These are phyloP conservation scores for Plasmodium vivax DNA, from an alignment of 169 alveolate genomes.

Conservation along the genomic window DNA sequence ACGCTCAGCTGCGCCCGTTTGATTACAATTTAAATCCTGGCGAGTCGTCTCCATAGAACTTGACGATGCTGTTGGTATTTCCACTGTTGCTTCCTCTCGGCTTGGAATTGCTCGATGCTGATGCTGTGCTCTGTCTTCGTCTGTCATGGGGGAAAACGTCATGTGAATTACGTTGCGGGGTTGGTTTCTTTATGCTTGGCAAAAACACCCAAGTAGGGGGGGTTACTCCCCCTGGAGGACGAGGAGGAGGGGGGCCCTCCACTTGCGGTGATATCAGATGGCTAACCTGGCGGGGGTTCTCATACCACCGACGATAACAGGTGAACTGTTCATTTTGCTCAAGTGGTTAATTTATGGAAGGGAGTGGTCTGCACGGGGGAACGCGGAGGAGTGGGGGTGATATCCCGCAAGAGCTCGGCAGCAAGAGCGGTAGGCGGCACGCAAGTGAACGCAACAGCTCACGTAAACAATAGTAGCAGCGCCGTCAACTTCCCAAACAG, in stretches of 20 bases:
- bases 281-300: constrained; percentile 64
- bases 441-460: not conserved
- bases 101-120: not conserved
- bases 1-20: not conserved
- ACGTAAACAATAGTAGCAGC: not conserved
- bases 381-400: not conserved
- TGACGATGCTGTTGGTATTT: constrained; percentile 26
- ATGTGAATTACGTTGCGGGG: not conserved
- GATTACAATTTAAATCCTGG: constrained; percentile 75
- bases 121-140: constrained; percentile 49
- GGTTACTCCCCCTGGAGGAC: not conserved
- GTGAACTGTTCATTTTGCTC: constrained; percentile 33
- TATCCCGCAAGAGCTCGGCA: not conserved
- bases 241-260: not conserved
- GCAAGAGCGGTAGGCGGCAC: not conserved
- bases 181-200: not conserved
- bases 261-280: not conserved
- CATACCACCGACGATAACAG: constrained; percentile 67
- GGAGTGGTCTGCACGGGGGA: not conserved
- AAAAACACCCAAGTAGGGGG: not conserved
- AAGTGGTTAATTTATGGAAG: not conserved
- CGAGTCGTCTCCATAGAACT: constrained; percentile 73
- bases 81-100: constrained; percentile 61
- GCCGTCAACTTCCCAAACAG: not conserved
- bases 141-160: not conserved